Percentiles rank a stretch among this genome's conserved stretches.
Conservation (phyloP, 129 eudicot species). For the Dittrichia graveolens region DNA sequence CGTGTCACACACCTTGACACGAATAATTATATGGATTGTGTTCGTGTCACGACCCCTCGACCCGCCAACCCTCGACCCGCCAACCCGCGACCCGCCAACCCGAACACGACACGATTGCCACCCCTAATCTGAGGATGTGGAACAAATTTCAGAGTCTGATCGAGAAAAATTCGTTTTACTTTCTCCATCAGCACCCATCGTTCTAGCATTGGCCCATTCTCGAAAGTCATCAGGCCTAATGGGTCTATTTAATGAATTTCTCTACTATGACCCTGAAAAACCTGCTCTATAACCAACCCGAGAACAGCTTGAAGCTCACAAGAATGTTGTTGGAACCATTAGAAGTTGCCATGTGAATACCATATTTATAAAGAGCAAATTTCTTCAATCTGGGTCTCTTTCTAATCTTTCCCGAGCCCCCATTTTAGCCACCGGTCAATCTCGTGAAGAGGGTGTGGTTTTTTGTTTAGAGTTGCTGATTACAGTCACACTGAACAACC, state of each 20-base stretch:
- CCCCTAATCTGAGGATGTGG: slow-evolving; percentile 59
- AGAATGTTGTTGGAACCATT: slow-evolving; percentile 53
- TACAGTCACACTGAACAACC: slow-evolving; percentile 64
- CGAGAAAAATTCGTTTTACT: slow-evolving; percentile 37
- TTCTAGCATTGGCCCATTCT: slow-evolving; percentile 37
- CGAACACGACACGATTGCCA: no score
- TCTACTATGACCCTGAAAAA: slow-evolving; percentile 68
- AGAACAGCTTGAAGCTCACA: slow-evolving; percentile 73
- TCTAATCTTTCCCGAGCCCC: slow-evolving; percentile 61
- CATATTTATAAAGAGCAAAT: slow-evolving; percentile 75
- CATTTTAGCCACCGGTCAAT: slow-evolving; percentile 53
- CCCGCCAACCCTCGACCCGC: no score
- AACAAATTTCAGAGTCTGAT: slow-evolving; percentile 39
- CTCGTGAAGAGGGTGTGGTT: slow-evolving; percentile 53
- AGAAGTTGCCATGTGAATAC: slow-evolving; percentile 63
- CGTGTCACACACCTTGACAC: no score
- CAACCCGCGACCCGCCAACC: no score
- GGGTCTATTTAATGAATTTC: slow-evolving; percentile 70
- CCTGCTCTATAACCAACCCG: slow-evolving; percentile 64
- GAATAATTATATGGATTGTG: no score
- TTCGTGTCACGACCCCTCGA: no score
- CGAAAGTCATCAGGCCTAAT: slow-evolving; percentile 64
- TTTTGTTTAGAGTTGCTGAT: slow-evolving; percentile 75
- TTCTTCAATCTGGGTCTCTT: slow-evolving; percentile 73
- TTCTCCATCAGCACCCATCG: slow-evolving; percentile 41